Percentiles rank a stretch among this genome's conserved stretches.
Conservation (phyloP, 768 basidiomycete genomes). For the Amanita jacksonii region DNA sequence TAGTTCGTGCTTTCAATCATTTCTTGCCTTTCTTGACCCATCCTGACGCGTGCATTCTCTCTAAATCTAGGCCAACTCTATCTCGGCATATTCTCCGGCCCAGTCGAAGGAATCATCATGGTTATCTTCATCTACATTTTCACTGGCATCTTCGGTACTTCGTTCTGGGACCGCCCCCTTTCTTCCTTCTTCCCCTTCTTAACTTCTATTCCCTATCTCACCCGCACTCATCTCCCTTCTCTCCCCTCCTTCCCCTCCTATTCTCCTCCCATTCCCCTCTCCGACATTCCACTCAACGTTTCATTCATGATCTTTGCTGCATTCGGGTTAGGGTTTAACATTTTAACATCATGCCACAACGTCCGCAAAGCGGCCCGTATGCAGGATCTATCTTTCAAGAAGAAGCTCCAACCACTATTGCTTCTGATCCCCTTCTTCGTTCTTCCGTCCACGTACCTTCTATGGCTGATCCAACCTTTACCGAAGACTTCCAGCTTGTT, state of each 20-base stretch:
- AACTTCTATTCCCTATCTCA: constrained; percentile 46
- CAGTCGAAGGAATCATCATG: constrained; percentile 92
- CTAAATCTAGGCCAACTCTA: constrained; percentile 66
- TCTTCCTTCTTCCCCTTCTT: constrained; percentile 45
- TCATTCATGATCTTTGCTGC: constrained; percentile 78
- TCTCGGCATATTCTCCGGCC: constrained; percentile 90
- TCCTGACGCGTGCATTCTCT: not conserved
- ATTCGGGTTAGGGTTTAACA: constrained; percentile 69
- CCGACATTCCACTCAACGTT: constrained; percentile 73
- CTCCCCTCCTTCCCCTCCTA: constrained; percentile 39
- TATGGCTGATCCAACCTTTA: constrained; percentile 72
- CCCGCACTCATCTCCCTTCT: constrained; percentile 31
- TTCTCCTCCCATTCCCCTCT: constrained; percentile 26
- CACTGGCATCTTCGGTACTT: constrained; percentile 68
- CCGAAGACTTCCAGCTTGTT: constrained; percentile 58
- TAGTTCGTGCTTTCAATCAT: constrained; percentile 32
- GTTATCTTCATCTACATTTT: constrained; percentile 69
- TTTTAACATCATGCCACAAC: constrained; percentile 67
- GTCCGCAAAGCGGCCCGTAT: constrained; percentile 51
- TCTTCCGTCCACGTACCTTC: constrained; percentile 59
- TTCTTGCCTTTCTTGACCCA: not conserved
- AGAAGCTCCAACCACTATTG: constrained; percentile 45
- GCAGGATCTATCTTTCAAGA: constrained; percentile 6
- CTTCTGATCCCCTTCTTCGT: constrained; percentile 74
- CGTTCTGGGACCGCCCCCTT: constrained; percentile 72